These are phyloP conservation scores for Teratosphaeria epicoccoides DNA, from an alignment of 2,329 filamentous ascomycete genomes.

Conservation along the genomic window DNA sequence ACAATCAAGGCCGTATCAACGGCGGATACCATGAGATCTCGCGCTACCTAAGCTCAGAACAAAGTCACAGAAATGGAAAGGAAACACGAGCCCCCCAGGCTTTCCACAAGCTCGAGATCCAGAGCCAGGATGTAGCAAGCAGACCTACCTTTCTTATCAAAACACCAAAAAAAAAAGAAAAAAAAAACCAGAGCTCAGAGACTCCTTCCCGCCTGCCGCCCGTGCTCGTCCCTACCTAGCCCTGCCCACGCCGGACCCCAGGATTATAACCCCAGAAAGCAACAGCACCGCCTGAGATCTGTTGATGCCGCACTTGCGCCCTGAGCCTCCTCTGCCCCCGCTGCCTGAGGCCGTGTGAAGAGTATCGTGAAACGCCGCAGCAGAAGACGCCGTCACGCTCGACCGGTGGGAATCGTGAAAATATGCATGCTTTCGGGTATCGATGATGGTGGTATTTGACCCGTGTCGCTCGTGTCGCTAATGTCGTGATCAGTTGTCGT, in stretches of 20 bases:
- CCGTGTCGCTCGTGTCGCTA: background rate
- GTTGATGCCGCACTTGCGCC: too few species aligned
- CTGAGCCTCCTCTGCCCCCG: too few species aligned
- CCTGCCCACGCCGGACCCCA: too few species aligned
- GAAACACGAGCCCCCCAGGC: background rate
- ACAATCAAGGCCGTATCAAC: too few species aligned
- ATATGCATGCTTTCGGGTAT: background rate
- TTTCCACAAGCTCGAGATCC: background rate
- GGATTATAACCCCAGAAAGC: too few species aligned
- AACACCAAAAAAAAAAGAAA: background rate
- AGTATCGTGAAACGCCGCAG: background rate
- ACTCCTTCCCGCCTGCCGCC: too few species aligned
- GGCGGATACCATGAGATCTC: too few species aligned
- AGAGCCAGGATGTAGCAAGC: background rate
- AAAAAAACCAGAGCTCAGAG: too few species aligned
- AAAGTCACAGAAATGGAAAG: background rate
- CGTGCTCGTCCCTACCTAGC: too few species aligned
- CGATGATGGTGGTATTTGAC: too few species aligned
- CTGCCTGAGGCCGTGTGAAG: too few species aligned
- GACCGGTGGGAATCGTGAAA: background rate
- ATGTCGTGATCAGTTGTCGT: background rate
- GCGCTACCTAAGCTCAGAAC: background rate
- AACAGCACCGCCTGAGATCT: too few species aligned
- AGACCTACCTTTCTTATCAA: background rate
- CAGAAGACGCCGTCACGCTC: background rate